Conservation (phyloP, 2,329 filamentous ascomycete species). For the Remersonia thermophila region DNA sequence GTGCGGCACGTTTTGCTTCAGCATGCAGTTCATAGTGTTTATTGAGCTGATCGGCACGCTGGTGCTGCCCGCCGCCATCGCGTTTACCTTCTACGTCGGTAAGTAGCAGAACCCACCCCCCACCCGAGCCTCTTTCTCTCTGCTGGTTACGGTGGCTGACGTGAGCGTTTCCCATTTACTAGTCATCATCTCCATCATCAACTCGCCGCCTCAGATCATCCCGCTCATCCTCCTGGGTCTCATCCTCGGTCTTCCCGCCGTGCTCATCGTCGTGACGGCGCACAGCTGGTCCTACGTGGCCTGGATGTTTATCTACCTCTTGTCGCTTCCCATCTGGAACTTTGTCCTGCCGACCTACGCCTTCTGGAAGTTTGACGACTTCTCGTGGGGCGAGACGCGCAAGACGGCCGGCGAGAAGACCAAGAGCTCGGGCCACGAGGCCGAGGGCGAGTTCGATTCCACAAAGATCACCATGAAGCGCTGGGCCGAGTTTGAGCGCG, state of each 20-base stretch:
- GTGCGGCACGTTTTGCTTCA: constrained; percentile 98
- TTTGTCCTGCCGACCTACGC: constrained; percentile 88
- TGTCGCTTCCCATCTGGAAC: constrained; percentile 94
- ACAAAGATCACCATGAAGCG: constrained; percentile 99
- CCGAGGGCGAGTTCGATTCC: constrained; percentile 93
- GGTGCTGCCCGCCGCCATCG: constrained; percentile 88
- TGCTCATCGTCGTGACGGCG: constrained; percentile 86
- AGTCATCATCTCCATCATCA: constrained; percentile 80
- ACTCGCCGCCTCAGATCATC: constrained; percentile 67
- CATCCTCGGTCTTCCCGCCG: constrained; percentile 83
- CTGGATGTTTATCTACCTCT: constrained; percentile 95
- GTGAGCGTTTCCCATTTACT: too few relatives aligned
- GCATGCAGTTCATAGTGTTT: constrained; percentile 97
- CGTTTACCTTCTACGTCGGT: constrained; percentile 94
- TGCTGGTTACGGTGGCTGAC: too few relatives aligned
- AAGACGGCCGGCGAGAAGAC: constrained; percentile 86
- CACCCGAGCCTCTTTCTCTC: too few relatives aligned
- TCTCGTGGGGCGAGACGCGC: constrained; percentile 95
- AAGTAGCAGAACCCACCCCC: too few relatives aligned
- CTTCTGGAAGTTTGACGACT: constrained; percentile 99
- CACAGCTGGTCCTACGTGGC: constrained; percentile 83
- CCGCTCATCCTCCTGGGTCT: constrained; percentile 78
- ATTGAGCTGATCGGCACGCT: constrained; percentile 91
- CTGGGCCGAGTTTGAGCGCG: constrained; percentile 88
- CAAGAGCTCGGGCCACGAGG: constrained; percentile 75